These are phyloP conservation scores for Rhododendron griersonianum DNA, from an alignment of 148 eudicot species.

Conservation along the genomic window DNA sequence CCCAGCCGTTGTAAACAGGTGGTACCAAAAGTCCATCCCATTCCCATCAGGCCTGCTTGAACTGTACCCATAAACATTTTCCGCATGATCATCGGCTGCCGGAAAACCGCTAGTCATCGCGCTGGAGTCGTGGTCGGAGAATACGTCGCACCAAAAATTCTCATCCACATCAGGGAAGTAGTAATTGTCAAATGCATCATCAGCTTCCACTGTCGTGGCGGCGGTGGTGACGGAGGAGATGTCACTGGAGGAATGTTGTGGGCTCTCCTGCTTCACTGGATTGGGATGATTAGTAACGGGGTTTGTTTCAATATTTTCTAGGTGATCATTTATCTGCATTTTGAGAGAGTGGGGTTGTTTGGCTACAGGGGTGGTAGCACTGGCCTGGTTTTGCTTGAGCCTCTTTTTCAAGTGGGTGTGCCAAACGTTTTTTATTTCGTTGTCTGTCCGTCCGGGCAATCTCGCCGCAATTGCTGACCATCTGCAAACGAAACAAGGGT, in stretches of 20 bases:
- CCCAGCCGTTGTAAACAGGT: constrained; percentile 36
- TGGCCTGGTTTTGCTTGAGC: constrained; percentile 2
- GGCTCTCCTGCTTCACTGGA: constrained; percentile 2
- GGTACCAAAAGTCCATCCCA: constrained; percentile 49
- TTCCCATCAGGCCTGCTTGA: constrained; percentile 20
- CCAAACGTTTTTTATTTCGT: constrained; percentile 83
- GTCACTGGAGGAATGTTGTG: constrained; percentile 39
- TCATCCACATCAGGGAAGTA: constrained; percentile 38
- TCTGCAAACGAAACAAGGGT: constrained; percentile 25
- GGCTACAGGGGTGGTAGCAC: neutral
- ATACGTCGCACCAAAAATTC: constrained; percentile 53
- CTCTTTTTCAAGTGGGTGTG: constrained; percentile 73
- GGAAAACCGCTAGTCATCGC: constrained; percentile 8
- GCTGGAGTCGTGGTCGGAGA: constrained; percentile 8
- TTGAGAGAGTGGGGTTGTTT: neutral
- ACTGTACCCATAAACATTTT: neutral
- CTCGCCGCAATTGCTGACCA: constrained; percentile 81
- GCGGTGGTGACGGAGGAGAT: constrained; percentile 31
- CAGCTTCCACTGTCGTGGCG: neutral
- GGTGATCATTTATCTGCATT: neutral
- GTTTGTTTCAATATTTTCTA: constrained; percentile 13
- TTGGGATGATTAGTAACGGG: neutral
- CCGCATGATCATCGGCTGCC: neutral
- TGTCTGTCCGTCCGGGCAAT: constrained; percentile 72
- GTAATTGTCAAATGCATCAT: constrained; percentile 1